Base-by-base conservation (phyloP, 331 rosid genomes). In the Pyrus hybrid region DNA sequence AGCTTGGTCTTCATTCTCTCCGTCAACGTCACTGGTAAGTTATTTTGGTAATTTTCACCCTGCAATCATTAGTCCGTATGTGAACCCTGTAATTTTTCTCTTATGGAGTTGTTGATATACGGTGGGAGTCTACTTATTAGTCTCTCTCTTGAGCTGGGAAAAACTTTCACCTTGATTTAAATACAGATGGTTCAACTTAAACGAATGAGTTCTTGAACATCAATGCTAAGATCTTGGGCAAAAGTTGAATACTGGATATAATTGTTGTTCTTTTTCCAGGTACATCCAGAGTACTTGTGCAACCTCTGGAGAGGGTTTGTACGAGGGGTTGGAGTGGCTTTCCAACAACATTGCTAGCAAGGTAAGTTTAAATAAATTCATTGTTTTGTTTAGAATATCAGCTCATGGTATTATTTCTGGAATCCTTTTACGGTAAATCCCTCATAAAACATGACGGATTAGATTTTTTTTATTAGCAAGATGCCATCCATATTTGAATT, bases 221-320 rank as follows among this genome's bases (percentile, higher is more conserved):
- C 29, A 45, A 22, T 54, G 47, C 47, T 54, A 41, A 13, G 32
- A 29, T 5, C n/a, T 63, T 65, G 9, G 69, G 49, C 41, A 37
- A 11, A 73, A 66, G 75, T 71, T 49, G 56, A 57, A n/a, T 10
- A 8, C 9, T 58, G 71, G 74, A 68, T 70, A n/a, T 76, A 28
- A 74, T 61, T 26, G 65, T 74, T 81, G 70, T 72, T 79, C 71
- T 65, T 64, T 85, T 77, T 74, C 93, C 93, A 91, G 98, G 98
- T 93, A 91, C 85, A 93, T 93, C 80, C 98, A 93, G 90, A 93
- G 97, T 87, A 91, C 98, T 13, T 93, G 98, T 77, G 98, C 98
- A 74, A 93, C 98, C 67, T 93, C 98, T 83, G 98, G 98, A 83
- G 98, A 93, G 85, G 98, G 98, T 54, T 89, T 91, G 66, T 93